Evolutionary conservation across 352 stramenopile species (phyloP), one percentile per base, ranked within the genome.

Genomic region (Globisporangium nunn): DNA sequence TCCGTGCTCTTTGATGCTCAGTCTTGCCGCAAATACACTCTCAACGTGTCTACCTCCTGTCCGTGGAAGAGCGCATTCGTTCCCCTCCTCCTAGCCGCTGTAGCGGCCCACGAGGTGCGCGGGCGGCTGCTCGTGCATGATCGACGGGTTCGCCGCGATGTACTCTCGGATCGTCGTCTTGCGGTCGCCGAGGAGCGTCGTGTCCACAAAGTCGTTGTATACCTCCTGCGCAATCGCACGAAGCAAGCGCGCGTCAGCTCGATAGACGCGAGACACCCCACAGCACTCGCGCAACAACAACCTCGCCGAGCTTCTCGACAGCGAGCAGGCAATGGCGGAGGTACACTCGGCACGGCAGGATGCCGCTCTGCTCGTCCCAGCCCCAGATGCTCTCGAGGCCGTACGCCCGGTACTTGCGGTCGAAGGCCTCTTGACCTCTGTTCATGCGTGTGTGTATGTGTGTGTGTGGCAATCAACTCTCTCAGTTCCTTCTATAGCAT

Each of bases 261-360:
- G 12, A 33, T 23, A n/a, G 29, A 7, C 28, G 29, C n/a, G 12
- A 12, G 33, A 33, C n/a, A 6, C 4, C 29, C 28, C 45, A 6
- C 43, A 6, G 12, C 5, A 41, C 4, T 6, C 3, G 45, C 64
- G 23, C 23, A 23, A 23, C 23, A 23, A 23, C 4, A 46, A 83
- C 73, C 62, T 85, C 62, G 29, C 80, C 77, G 28, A 90, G 67
- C 48, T 90, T 94, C 72, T 85, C 71, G 23, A 91, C 89, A 14
- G 90, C 85, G 33, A 98, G 70, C 41, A 97, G 67, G 55, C 92
- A 98, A 71, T 98, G 92, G 47, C 92, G 85, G n/a, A 97, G 73
- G 60, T 98, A 97, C 35, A 95, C 81, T 18, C 83, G 72, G 65
- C 91, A 97, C 14, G 93, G 91, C 29, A 85, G 74, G 45, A 97